Evolutionary conservation across 352 stramenopile genomes (phyloP), one percentile per base, ranked within the genome.

Genomic region (Globisporangium ultimum): DNA sequence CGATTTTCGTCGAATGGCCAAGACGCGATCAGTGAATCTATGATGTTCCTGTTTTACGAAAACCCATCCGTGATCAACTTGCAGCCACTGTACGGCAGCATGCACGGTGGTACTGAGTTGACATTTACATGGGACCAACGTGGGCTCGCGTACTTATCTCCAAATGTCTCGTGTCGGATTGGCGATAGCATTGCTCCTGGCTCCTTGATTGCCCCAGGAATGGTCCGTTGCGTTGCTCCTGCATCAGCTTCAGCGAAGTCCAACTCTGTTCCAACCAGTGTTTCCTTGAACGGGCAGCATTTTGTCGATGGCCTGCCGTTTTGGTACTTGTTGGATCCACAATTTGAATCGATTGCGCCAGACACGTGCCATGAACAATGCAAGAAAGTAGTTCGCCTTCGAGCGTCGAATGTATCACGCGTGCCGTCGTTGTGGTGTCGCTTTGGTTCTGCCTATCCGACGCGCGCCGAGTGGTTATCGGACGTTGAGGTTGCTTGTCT

Each of bases 281-380:
- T 81, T 45, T 74, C 64, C 0, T 48, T 85, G 2, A 80, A 85
- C 38, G 67, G 70, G 11, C 71, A 82, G 18, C 72, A 69, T 38
- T 85, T 70, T 24, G 52, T 72, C 1, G 65, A 78, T 15, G 58
- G 62, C 18, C 63, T 70, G 14, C 12, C 22, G 7, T 82, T 79
- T 55, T 80, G 71, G 71, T 85, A 80, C 58, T 38, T 80, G 11
- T 5, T 34, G 5, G 70, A 76, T 14, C 68, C 70, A 22, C 45
- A 20, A 21, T 54, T 82, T 21, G 36, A 58, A 20, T 41, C 34
- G 1, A 64, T 80, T 21, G 64, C 51, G 8, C 72, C 72, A 0
- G 63, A 64, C 11, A 47, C 7, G 11, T 73, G 58, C 12, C 18
- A 52, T 43, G 70, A 79, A 48, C 43, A 38, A 2, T 48, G 14